phyloP scores from a whole-genome alignment of 2,329 filamentous ascomycete species.

The Laburnicola sp. region DNA sequence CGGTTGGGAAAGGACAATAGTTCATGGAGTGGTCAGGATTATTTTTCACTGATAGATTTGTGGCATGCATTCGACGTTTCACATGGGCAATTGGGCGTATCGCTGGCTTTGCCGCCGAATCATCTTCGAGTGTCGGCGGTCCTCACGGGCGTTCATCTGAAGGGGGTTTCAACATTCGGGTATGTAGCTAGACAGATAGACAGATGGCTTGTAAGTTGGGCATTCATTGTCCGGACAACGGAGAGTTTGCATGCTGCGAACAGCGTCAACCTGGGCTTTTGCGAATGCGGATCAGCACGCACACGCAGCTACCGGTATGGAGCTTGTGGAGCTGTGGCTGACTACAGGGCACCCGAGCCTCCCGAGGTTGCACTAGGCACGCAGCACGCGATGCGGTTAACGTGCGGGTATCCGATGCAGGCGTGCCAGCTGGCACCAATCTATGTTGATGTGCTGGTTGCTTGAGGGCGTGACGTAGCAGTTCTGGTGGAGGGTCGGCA shows the following conservation, averaged over 20 bases:
- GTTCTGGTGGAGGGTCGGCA: slow-evolving; percentile 3
- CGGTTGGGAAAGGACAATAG: too few relatives aligned
- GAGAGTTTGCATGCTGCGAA: slow-evolving; percentile 12
- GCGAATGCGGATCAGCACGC: neutral
- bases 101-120: too few relatives aligned
- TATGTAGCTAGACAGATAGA: too few relatives aligned
- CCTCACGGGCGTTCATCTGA: too few relatives aligned
- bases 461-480: neutral
- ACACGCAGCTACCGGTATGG: neutral
- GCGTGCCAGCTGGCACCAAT: slow-evolving; percentile 6
- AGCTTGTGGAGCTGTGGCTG: slow-evolving; percentile 7
- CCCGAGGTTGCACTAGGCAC: slow-evolving; percentile 7
- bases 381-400: slow-evolving; percentile 1
- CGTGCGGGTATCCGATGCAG: neutral
- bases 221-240: neutral
- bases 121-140: too few relatives aligned
- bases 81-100: too few relatives aligned
- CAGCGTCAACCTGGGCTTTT: neutral
- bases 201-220: too few relatives aligned
- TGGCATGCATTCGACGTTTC: too few relatives aligned
- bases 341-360: neutral
- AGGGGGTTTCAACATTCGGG: too few relatives aligned
- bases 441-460: neutral
- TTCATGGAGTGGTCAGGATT: too few relatives aligned
- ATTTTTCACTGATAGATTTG: too few relatives aligned